These are phyloP conservation scores for Rhizopus microsporus DNA, from an alignment of 371 early-diverging fungal genomes.

Conservation along the genomic window DNA sequence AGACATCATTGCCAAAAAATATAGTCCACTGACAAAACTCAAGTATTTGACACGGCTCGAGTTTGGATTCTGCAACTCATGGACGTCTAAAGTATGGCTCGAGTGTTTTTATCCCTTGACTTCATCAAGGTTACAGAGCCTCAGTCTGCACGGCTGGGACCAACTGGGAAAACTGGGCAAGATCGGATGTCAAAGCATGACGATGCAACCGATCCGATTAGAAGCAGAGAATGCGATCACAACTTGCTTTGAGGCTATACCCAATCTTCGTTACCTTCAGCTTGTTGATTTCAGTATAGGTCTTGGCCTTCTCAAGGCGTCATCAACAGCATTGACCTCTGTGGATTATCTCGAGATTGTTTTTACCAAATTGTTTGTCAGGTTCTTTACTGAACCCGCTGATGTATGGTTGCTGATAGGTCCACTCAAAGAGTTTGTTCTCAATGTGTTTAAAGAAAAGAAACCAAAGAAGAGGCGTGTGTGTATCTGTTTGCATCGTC, in stretches of 20 bases:
- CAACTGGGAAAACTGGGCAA: slow-evolving; percentile 22
- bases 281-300: slow-evolving; percentile 23
- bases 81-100: slow-evolving; percentile 25
- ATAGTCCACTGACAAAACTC: slow-evolving; percentile 10
- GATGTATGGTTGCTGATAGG: slow-evolving; percentile 20
- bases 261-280: not conserved
- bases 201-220: slow-evolving; percentile 18
- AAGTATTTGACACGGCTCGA: slow-evolving; percentile 14
- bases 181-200: slow-evolving; percentile 9
- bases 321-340: not conserved
- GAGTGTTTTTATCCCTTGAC: slow-evolving; percentile 1
- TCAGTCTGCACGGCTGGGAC: slow-evolving; percentile 29
- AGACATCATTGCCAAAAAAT: slow-evolving; percentile 5
- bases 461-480: not conserved
- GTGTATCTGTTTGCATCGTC: slow-evolving; percentile 8
- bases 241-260: slow-evolving; percentile 16
- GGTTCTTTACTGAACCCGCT: slow-evolving; percentile 10
- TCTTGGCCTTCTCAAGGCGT: slow-evolving; percentile 16
- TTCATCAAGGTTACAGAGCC: not conserved
- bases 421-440: slow-evolving; percentile 21
- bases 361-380: slow-evolving; percentile 12
- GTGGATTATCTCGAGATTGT: slow-evolving; percentile 13
- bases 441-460: slow-evolving; percentile 4
- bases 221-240: slow-evolving; percentile 24
- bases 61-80: slow-evolving; percentile 26